Base-by-base conservation (phyloP, 441 rosid species). In the Pelargonium myrrhifolium region DNA sequence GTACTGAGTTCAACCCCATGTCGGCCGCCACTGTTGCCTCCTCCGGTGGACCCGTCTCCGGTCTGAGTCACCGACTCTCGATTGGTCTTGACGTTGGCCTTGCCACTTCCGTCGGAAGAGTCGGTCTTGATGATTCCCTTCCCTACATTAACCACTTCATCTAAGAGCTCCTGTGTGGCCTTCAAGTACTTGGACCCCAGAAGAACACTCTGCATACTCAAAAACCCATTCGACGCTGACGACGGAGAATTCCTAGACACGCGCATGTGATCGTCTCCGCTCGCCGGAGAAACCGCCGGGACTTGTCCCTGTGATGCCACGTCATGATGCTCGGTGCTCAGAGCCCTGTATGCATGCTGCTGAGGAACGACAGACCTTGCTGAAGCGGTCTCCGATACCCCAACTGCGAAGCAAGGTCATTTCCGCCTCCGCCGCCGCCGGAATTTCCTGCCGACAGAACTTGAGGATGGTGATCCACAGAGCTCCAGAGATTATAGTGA, bases 151-250 rank as follows among this genome's bases (percentile, higher is more conserved):
- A 82, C 87, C 62, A 86, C 88, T 75, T 86, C 93, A 65, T 85
- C 87, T 10, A 89, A 83, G 24, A 89, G 78, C 79, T 87, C 91
- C 72, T 87, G 96, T 9, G 87, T 77, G n/a, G 88, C 89, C 72
- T 72, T 83, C 77, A 86, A 69, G 85, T 84, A 89, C 81, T 77
- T 82, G 0, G 91, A 83, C 56, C 84, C 80, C 84, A 82, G 71
- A 49, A 69, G 71, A 40, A 71, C 69, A 45, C 74, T 76, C 47
- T 76, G 81, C 68, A 66, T 28, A 21, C 73, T 67, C 11, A 70
- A 60, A 53, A 74, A 65, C 47, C 82, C 81, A 58, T 77, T 82
- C 10, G 86, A 76, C 72, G 72, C 86, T 2, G 88, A 77, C 0
- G 82, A 66, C 0, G 83, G 76, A 3, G 81, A 78, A 53, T 74